A percentile compares a stretch with the other conserved stretches of the same genome.
Evolutionary conservation across 192 early-diverging fungal genomes (phyloP).

Genomic region (Globomyces pollinis-pini): DNA sequence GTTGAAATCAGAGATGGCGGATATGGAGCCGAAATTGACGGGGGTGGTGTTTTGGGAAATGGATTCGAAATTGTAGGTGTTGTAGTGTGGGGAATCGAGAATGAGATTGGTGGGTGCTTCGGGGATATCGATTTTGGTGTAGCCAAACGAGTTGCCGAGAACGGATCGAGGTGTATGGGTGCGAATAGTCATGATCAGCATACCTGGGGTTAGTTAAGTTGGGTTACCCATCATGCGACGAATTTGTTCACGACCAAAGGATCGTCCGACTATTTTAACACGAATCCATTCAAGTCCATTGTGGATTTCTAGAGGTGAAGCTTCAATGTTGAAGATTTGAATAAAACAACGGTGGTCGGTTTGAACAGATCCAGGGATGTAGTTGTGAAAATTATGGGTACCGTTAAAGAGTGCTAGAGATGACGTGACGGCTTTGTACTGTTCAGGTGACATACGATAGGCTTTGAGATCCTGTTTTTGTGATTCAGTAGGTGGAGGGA

Average conservation of each 20-base stretch:
- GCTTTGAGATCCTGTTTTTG: constrained; percentile 6
- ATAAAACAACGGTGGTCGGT: constrained; percentile 27
- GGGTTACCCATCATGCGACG: constrained; percentile 23
- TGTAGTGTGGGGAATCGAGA: constrained; percentile 18
- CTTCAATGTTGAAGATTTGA: constrained; percentile 30
- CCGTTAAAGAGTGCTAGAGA: constrained; percentile 18
- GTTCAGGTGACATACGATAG: constrained; percentile 19
- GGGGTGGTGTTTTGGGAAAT: neutral
- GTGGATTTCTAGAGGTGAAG: constrained; percentile 21
- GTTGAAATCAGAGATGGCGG: neutral
- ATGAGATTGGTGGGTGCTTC: constrained; percentile 24
- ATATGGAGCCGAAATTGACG: constrained; percentile 4
- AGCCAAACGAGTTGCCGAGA: constrained; percentile 29
- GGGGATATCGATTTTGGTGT: constrained; percentile 23
- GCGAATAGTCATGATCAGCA: constrained; percentile 21
- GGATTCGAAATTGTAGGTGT: neutral
- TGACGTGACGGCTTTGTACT: constrained; percentile 12
- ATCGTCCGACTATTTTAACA: constrained; percentile 24
- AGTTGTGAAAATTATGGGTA: constrained; percentile 36
- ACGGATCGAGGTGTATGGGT: constrained; percentile 29
- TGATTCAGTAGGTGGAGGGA: constrained; percentile 26
- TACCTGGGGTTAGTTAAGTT: neutral
- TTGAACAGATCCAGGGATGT: constrained; percentile 19
- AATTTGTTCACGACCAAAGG: constrained; percentile 27
- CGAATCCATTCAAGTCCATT: constrained; percentile 31